Conservation (phyloP, 148 eudicot genomes). For the Polygonum maritimum region DNA sequence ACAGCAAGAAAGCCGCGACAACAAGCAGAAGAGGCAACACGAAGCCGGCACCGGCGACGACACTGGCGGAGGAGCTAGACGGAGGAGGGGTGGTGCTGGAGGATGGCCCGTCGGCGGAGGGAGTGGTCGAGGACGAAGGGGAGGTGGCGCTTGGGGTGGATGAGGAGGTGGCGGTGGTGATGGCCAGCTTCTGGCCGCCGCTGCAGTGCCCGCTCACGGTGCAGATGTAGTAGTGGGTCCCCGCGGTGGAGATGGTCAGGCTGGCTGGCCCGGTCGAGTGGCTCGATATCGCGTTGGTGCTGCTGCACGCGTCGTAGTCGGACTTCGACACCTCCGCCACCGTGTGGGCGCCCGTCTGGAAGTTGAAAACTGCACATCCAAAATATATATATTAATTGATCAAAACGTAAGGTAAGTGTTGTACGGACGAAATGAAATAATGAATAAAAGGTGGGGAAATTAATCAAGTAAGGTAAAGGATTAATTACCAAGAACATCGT, state of each 20-base stretch:
- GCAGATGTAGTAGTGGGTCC: slow-evolving; percentile 9
- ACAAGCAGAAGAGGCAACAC: neutral
- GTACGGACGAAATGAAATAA: too few species aligned
- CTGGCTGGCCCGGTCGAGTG: neutral
- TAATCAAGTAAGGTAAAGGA: neutral
- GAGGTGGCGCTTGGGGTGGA: neutral
- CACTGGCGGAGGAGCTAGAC: neutral
- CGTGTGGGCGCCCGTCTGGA: neutral
- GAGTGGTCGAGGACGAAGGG: neutral
- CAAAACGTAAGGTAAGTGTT: too few species aligned
- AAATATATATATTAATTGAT: neutral
- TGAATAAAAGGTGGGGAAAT: neutral
- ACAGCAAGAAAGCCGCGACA: neutral
- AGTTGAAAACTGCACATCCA: neutral
- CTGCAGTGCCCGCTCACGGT: neutral
- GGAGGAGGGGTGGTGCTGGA: neutral
- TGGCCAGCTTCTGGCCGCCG: neutral
- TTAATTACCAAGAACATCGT: neutral
- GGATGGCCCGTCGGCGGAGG: neutral
- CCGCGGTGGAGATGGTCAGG: neutral
- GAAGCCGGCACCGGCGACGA: neutral
- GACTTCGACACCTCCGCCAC: slow-evolving; percentile 2
- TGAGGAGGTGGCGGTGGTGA: neutral
- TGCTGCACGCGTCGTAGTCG: neutral
- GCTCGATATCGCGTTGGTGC: neutral